These are phyloP conservation scores for Tolypocladium ophioglossoides DNA, from an alignment of 2,329 filamentous ascomycete species.

Conservation along the genomic window DNA sequence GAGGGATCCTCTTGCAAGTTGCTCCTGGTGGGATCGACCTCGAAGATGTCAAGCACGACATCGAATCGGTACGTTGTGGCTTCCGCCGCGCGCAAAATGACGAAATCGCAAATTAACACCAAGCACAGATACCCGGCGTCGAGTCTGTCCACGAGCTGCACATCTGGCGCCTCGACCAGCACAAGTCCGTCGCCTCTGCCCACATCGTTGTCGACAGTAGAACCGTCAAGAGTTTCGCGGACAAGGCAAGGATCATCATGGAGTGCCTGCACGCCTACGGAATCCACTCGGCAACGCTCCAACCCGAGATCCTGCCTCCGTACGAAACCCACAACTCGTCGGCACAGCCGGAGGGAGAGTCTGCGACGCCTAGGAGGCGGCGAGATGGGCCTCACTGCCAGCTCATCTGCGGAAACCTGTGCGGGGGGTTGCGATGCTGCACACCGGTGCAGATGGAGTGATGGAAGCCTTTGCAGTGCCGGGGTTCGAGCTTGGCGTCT, in stretches of 20 bases:
- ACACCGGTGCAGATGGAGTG: not conserved
- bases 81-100: not conserved
- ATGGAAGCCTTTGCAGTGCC: not conserved
- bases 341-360: slow-evolving; percentile 4
- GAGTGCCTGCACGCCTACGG: slow-evolving; percentile 66
- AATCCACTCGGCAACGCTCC: slow-evolving; percentile 60
- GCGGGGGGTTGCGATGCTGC: slow-evolving; percentile 43
- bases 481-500: not conserved
- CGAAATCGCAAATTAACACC: not conserved
- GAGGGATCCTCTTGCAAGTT: slow-evolving; percentile 57
- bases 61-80: slow-evolving; percentile 42
- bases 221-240: slow-evolving; percentile 46
- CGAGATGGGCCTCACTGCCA: slow-evolving; percentile 29
- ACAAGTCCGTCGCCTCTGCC: slow-evolving; percentile 57
- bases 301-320: slow-evolving; percentile 42
- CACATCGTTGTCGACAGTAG: slow-evolving; percentile 54
- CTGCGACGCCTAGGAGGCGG: slow-evolving; percentile 12
- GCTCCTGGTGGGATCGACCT: slow-evolving; percentile 49
- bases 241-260: slow-evolving; percentile 48
- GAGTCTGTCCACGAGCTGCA: slow-evolving; percentile 61
- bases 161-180: slow-evolving; percentile 63
- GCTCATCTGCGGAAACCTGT: slow-evolving; percentile 39
- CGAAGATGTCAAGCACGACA: slow-evolving; percentile 55
- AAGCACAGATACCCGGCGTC: slow-evolving; percentile 50
- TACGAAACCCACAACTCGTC: slow-evolving; percentile 1